Percentiles rank a stretch among this genome's conserved stretches.
These are phyloP conservation scores for Cochlearia excelsa DNA, from an alignment of 345 rosid species.

Conservation along the genomic window DNA sequence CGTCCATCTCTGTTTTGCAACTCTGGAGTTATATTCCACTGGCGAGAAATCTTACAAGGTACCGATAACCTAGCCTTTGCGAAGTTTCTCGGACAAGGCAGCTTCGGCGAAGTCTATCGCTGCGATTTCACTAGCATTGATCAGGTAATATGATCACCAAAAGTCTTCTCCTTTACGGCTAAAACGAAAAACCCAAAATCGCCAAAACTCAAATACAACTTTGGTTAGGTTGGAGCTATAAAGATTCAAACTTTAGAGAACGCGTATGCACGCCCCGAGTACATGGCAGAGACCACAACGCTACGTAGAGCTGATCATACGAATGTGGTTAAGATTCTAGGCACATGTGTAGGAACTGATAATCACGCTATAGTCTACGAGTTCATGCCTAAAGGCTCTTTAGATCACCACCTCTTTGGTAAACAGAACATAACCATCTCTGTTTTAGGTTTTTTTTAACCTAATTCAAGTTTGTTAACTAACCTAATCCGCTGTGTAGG, in stretches of 20 bases:
- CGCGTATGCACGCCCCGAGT: slow-evolving; percentile 53
- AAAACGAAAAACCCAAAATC: background rate
- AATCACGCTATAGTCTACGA: slow-evolving; percentile 64
- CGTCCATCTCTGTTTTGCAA: background rate
- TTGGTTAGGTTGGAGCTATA: slow-evolving; percentile 57
- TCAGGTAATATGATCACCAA: background rate
- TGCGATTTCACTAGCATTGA: background rate
- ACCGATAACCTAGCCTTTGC: background rate
- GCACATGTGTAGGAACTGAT: slow-evolving; percentile 53
- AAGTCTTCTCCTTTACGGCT: slow-evolving; percentile 1
- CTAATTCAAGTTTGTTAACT: background rate
- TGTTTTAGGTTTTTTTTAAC: background rate
- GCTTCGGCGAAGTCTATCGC: slow-evolving; percentile 24
- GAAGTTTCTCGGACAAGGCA: slow-evolving; percentile 7
- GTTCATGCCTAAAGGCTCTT: slow-evolving; percentile 62
- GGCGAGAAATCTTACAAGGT: background rate
- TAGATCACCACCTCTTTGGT: slow-evolving; percentile 64
- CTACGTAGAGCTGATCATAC: slow-evolving; percentile 56
- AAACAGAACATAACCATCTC: background rate
- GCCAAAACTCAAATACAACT: background rate
- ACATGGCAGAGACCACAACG: slow-evolving; percentile 56
- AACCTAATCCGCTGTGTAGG: slow-evolving; percentile 13
- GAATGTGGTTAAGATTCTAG: slow-evolving; percentile 64
- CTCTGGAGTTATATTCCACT: background rate
- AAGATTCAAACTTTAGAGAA: slow-evolving; percentile 60